Evolutionary conservation across 805 yeast genomes (phyloP).

Genomic region (Starmerella powellii): DNA sequence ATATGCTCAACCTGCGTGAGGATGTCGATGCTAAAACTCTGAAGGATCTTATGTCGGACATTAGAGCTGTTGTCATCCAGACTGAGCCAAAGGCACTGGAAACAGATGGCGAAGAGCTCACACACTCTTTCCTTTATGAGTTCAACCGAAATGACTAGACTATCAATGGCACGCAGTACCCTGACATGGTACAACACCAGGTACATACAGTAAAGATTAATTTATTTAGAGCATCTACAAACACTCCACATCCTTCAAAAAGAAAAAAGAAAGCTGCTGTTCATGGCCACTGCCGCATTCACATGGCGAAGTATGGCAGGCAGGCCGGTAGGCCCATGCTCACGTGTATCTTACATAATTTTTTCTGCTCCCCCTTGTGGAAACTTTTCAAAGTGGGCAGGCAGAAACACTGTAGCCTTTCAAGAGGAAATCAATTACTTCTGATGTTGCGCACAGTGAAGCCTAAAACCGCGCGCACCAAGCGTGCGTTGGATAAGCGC

Average conservation of each 20-base stretch:
- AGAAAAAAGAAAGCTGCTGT: too few relatives aligned
- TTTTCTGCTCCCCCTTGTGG: background rate
- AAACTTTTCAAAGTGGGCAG: background rate
- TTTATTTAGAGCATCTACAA: too few relatives aligned
- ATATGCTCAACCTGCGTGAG: conserved; percentile 40
- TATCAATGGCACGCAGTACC: too few relatives aligned
- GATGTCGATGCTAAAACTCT: conserved; percentile 29
- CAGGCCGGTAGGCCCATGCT: too few relatives aligned
- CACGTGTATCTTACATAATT: background rate
- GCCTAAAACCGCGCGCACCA: conserved; percentile 91
- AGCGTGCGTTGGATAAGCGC: conserved; percentile 80
- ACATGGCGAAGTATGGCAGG: too few relatives aligned
- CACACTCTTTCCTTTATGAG: conserved; percentile 20
- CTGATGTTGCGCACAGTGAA: conserved; percentile 39
- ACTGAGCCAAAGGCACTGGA: conserved; percentile 11
- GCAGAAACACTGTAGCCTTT: background rate
- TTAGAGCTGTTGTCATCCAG: conserved; percentile 22
- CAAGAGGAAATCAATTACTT: background rate
- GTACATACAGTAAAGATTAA: background rate
- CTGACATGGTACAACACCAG: background rate
- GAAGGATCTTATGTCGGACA: conserved; percentile 27
- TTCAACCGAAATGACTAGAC: conserved; percentile 5
- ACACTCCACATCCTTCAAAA: too few relatives aligned
- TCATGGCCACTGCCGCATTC: too few relatives aligned
- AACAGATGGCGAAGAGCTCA: conserved; percentile 16